Conservation (phyloP, 768 basidiomycete species). For the Cystofilobasidium ferigula region DNA sequence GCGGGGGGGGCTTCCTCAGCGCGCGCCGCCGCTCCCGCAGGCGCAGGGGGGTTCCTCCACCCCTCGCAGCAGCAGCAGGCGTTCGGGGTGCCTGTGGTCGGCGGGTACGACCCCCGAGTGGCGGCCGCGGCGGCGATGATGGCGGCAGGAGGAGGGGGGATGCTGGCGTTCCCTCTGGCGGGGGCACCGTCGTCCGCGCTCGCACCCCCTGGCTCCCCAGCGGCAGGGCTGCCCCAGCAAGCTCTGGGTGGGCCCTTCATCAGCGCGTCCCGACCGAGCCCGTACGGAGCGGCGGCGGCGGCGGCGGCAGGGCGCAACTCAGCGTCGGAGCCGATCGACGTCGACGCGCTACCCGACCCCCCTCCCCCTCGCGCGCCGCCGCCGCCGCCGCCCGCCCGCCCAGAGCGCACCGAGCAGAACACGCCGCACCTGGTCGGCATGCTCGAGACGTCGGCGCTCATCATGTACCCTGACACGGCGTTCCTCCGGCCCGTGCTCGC, state of each 20-base stretch:
- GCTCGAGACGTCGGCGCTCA: slow-evolving; percentile 20
- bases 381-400: background rate
- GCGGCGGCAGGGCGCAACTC: background rate
- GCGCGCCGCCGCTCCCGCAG: background rate
- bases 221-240: too few relatives aligned
- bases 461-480: slow-evolving; percentile 17
- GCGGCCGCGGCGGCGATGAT: too few relatives aligned
- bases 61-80: too few relatives aligned
- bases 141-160: too few relatives aligned
- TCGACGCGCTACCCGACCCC: slow-evolving; percentile 14
- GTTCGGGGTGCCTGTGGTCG: background rate
- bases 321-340: slow-evolving; percentile 9
- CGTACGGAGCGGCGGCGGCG: background rate
- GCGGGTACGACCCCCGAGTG: background rate
- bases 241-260: too few relatives aligned
- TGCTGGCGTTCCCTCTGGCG: too few relatives aligned
- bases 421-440: slow-evolving; percentile 14
- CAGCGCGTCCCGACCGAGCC: too few relatives aligned
- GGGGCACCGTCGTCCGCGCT: too few relatives aligned
- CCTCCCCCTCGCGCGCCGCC: background rate
- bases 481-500: slow-evolving; percentile 10
- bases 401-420: slow-evolving; percentile 2
- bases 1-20: background rate
- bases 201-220: too few relatives aligned
- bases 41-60: background rate